Evolutionary conservation across 2,329 filamentous ascomycete genomes (phyloP).

Genomic region (Fusarium sp.): DNA sequence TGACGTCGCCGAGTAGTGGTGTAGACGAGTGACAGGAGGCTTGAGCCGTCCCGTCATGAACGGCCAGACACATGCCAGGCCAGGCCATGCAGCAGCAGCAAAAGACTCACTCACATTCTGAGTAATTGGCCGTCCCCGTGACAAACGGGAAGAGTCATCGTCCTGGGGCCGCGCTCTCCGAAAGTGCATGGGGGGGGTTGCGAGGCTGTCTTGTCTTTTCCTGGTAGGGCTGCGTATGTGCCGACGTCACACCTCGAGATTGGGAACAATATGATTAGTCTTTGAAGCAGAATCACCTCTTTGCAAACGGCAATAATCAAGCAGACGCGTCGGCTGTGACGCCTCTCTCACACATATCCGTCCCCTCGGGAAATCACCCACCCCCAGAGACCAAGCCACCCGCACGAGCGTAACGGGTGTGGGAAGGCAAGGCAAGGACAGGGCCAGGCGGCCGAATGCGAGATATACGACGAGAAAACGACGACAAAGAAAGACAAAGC

Average conservation of each 20-base stretch:
- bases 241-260: conserved; percentile 29
- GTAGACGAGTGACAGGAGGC: neutral
- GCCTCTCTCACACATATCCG: conserved; percentile 3
- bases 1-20: neutral
- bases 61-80: neutral
- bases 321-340: conserved; percentile 6
- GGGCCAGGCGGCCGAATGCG: conserved; percentile 33
- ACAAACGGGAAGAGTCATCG: conserved; percentile 35
- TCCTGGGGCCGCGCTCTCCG: conserved; percentile 14
- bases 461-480: conserved; percentile 41
- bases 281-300: neutral
- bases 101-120: neutral
- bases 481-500: conserved; percentile 14
- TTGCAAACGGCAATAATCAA: neutral
- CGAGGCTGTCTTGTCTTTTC: conserved; percentile 3
- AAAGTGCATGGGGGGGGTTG: conserved; percentile 2
- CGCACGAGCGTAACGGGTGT: conserved; percentile 19
- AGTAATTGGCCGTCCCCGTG: conserved; percentile 24
- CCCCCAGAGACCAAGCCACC: conserved; percentile 30
- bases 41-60: neutral
- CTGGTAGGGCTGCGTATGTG: conserved; percentile 35
- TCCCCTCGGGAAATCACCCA: neutral
- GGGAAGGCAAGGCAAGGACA: neutral
- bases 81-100: neutral
- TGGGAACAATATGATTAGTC: neutral